Percentiles rank a stretch among this genome's conserved stretches.
phyloP scores from a whole-genome alignment of 345 rosid genomes.

The Mangifera indica region DNA sequence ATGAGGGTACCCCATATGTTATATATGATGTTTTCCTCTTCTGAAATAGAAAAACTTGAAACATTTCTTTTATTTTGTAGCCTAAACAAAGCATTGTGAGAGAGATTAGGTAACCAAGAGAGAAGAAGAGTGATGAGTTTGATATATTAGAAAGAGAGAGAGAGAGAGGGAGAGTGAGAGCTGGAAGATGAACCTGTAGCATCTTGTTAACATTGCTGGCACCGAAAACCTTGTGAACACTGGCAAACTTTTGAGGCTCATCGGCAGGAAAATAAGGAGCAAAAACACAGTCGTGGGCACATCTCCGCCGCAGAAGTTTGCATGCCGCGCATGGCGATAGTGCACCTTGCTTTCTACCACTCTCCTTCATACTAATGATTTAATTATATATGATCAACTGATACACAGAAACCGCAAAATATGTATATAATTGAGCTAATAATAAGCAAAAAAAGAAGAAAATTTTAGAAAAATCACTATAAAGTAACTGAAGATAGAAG shows the following conservation, averaged over 20 bases:
- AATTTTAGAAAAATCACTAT: not conserved
- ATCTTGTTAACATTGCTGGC: slow-evolving; percentile 95
- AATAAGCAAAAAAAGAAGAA: not conserved
- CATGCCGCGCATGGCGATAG: slow-evolving; percentile 89
- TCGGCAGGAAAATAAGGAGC: slow-evolving; percentile 91
- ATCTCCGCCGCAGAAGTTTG: slow-evolving; percentile 82
- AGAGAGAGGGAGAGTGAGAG: slow-evolving; percentile 1
- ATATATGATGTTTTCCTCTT: not conserved
- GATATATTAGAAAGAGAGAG: no score
- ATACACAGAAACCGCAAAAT: not conserved
- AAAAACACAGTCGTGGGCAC: slow-evolving; percentile 72
- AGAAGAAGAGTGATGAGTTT: no score
- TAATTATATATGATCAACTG: not conserved
- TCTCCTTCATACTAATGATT: slow-evolving; percentile 45
- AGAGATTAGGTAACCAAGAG: no score
- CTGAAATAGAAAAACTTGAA: not conserved
- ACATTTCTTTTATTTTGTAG: not conserved
- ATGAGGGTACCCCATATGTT: not conserved
- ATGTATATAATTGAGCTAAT: not conserved
- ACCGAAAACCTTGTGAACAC: slow-evolving; percentile 88
- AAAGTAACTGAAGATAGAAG: not conserved
- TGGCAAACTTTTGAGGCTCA: slow-evolving; percentile 85
- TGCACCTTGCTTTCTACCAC: slow-evolving; percentile 51
- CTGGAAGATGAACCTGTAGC: slow-evolving; percentile 60
- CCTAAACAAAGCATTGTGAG: no score